These are phyloP conservation scores for Melampsora occidentalis DNA, from an alignment of 1,284 basidiomycete species.

Conservation along the genomic window DNA sequence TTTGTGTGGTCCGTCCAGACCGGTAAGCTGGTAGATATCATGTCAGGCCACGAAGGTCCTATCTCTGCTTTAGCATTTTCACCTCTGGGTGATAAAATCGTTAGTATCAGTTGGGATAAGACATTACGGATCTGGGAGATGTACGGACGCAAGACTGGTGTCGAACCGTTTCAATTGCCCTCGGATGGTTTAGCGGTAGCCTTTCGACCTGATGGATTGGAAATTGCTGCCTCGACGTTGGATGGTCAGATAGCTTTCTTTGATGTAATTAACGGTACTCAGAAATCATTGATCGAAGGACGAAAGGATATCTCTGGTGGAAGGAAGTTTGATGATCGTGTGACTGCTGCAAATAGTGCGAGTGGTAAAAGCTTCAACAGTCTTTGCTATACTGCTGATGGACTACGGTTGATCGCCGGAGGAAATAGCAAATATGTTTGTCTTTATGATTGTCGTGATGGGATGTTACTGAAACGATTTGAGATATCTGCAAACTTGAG, in stretches of 20 bases:
- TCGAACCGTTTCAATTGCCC: conserved; percentile 80
- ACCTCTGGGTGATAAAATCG: conserved; percentile 82
- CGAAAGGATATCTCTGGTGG: conserved; percentile 91
- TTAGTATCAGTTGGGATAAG: conserved; percentile 71
- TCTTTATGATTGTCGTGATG: conserved; percentile 87
- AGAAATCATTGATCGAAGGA: conserved; percentile 86
- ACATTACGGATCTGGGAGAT: conserved; percentile 69
- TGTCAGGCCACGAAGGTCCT: conserved; percentile 90
- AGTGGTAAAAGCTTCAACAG: conserved; percentile 87
- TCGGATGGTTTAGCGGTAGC: conserved; percentile 83
- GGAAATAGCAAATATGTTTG: conserved; percentile 96
- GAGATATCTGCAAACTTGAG: conserved; percentile 92
- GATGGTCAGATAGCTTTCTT: conserved; percentile 93
- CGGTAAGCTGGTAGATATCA: conserved; percentile 88
- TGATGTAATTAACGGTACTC: conserved; percentile 75
- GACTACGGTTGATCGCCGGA: conserved; percentile 84
- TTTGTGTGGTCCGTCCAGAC: conserved; percentile 99
- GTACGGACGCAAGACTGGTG: conserved; percentile 79
- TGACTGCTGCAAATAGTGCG: conserved; percentile 75
- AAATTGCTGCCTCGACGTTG: conserved; percentile 82
- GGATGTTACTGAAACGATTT: conserved; percentile 91
- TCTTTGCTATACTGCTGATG: conserved; percentile 90
- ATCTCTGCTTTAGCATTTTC: conserved; percentile 84
- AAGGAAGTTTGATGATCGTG: conserved; percentile 79
- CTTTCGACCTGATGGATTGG: conserved; percentile 89